These are phyloP conservation scores for Anastatica hierochuntica DNA, from an alignment of 345 rosid genomes.

Conservation along the genomic window DNA sequence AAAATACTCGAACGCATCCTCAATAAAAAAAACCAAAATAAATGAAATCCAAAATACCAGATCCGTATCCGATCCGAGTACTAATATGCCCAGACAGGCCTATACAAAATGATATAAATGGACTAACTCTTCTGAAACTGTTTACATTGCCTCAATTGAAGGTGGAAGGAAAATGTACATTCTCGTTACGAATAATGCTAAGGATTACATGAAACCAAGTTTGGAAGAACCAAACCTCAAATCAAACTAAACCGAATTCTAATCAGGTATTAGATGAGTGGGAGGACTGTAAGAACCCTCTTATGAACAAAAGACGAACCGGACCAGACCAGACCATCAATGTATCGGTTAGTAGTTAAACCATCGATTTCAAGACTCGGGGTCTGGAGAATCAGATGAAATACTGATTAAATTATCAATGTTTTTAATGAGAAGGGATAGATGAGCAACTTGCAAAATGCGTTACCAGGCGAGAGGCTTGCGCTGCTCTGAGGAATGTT, in stretches of 20 bases:
- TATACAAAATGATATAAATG: too few species aligned
- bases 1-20: too few species aligned
- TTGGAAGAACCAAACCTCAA: slow-evolving; percentile 28
- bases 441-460: background rate
- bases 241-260: slow-evolving; percentile 15
- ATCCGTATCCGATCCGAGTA: too few species aligned
- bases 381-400: slow-evolving; percentile 38
- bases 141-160: slow-evolving; percentile 25
- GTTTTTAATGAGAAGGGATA: background rate
- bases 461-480: slow-evolving; percentile 59
- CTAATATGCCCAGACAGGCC: too few species aligned
- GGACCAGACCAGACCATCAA: slow-evolving; percentile 13
- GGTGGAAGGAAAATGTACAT: slow-evolving; percentile 23
- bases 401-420: slow-evolving; percentile 4
- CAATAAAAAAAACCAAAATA: too few species aligned
- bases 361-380: slow-evolving; percentile 58
- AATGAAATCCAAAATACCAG: too few species aligned
- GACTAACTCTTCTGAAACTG: slow-evolving; percentile 8
- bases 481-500: slow-evolving; percentile 87
- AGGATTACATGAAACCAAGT: slow-evolving; percentile 9
- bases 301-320: slow-evolving; percentile 19
- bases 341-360: slow-evolving; percentile 28
- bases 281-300: slow-evolving; percentile 17
- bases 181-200: slow-evolving; percentile 15
- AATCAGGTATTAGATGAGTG: slow-evolving; percentile 21